Evolutionary conservation across 768 basidiomycete genomes (phyloP).

Genomic region (Termitomyces sp.): DNA sequence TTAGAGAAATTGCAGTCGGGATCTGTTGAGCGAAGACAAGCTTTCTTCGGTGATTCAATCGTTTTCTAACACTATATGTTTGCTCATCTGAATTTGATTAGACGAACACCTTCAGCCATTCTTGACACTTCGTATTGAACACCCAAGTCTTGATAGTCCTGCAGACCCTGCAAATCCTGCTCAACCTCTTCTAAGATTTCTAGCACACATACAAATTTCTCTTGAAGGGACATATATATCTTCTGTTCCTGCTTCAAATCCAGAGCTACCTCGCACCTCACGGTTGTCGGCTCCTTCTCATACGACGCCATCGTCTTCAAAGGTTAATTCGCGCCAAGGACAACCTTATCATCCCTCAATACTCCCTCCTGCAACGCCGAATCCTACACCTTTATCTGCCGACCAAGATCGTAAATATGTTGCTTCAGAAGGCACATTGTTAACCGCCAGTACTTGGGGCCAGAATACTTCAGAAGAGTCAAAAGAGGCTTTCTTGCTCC

Average conservation of each 20-base stretch:
- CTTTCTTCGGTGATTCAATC: constrained; percentile 63
- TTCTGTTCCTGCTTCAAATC: constrained; percentile 29
- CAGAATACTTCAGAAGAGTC: constrained; percentile 40
- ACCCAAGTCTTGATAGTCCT: constrained; percentile 38
- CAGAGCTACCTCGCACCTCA: constrained; percentile 30
- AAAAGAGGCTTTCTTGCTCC: constrained; percentile 54
- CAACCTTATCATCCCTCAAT: constrained; percentile 53
- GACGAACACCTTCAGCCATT: constrained; percentile 53
- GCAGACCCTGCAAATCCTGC: constrained; percentile 34
- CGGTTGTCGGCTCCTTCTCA: constrained; percentile 48
- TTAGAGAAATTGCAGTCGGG: constrained; percentile 36
- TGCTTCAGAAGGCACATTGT: constrained; percentile 67
- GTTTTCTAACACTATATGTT: constrained; percentile 9
- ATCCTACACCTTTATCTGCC: constrained; percentile 71
- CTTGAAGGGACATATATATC: constrained; percentile 81
- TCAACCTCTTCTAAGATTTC: constrained; percentile 48
- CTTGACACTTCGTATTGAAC: constrained; percentile 50
- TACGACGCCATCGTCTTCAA: constrained; percentile 40
- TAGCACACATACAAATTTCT: constrained; percentile 69
- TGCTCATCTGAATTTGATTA: constrained; percentile 22
- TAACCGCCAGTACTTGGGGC: constrained; percentile 74
- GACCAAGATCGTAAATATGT: constrained; percentile 75
- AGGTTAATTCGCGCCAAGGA: constrained; percentile 26
- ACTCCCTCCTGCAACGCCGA: constrained; percentile 78
- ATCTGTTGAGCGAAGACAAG: constrained; percentile 50